phyloP scores from a whole-genome alignment of 1,284 basidiomycete species.

The Pseudozyma sp. region DNA sequence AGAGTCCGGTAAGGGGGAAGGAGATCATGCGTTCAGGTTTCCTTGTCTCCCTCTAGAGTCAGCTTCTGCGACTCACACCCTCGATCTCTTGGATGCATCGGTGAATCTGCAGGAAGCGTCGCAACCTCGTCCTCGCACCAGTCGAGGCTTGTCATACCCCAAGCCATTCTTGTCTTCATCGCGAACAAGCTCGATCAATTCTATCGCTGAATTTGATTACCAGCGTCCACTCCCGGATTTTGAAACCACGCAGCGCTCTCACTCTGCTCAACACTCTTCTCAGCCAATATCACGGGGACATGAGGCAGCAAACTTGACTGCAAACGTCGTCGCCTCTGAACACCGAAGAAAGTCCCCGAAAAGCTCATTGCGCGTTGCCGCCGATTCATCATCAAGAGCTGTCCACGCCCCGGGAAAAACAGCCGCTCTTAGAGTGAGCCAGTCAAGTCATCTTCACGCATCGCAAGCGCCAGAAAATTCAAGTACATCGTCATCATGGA shows the following conservation, averaged over 20 bases:
- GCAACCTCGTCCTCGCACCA: conserved; percentile 24
- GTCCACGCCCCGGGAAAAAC: too few species aligned
- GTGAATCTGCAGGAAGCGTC: not conserved
- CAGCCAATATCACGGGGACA: too few species aligned
- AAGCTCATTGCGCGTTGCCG: too few species aligned
- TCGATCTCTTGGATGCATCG: not conserved
- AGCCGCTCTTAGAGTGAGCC: not conserved
- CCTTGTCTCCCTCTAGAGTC: conserved; percentile 2
- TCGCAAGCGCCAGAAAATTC: not conserved
- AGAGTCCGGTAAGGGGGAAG: not conserved
- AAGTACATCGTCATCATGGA: conserved; percentile 12
- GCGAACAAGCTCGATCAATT: conserved; percentile 19
- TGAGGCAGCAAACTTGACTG: too few species aligned
- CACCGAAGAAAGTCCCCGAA: too few species aligned
- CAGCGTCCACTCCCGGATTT: not conserved
- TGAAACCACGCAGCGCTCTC: not conserved
- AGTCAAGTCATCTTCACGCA: not conserved
- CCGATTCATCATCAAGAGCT: too few species aligned
- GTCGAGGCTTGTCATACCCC: conserved; percentile 16
- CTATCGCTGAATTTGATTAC: conserved; percentile 9
- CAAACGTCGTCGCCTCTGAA: too few species aligned
- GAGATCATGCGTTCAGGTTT: conserved; percentile 6
- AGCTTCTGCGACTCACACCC: not conserved
- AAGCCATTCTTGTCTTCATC: conserved; percentile 31
- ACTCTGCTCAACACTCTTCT: too few species aligned